A percentile compares a stretch with the other conserved stretches of the same genome.
phyloP scores from a whole-genome alignment of 2,329 filamentous ascomycete genomes.

The Nigrograna mackinnonii region DNA sequence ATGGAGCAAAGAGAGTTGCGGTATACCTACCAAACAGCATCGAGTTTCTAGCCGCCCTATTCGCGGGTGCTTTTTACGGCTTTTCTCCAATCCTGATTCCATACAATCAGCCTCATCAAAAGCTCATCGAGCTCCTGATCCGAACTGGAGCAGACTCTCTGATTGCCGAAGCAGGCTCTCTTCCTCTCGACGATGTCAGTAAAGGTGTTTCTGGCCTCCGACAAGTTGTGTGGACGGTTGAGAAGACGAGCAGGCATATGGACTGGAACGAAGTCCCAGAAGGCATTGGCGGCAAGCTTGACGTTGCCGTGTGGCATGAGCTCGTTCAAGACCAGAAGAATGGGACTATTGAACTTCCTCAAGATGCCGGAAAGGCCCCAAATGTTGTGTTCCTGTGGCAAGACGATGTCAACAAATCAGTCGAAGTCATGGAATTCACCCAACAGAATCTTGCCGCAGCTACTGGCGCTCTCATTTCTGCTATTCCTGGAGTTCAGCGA shows the following conservation, averaged over 20 bases:
- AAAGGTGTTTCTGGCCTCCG: slow-evolving; percentile 70
- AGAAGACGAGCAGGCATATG: slow-evolving; percentile 87
- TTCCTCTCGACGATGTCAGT: slow-evolving; percentile 76
- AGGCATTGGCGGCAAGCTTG: slow-evolving; percentile 72
- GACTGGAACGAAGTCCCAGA: slow-evolving; percentile 91
- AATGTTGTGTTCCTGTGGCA: slow-evolving; percentile 69
- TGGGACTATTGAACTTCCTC: slow-evolving; percentile 66
- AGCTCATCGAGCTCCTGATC: slow-evolving; percentile 72
- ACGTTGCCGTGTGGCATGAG: slow-evolving; percentile 92
- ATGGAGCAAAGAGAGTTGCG: slow-evolving; percentile 73
- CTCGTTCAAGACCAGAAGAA: slow-evolving; percentile 68
- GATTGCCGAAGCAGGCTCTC: slow-evolving; percentile 81
- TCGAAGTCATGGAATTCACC: slow-evolving; percentile 79
- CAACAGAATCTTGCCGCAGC: slow-evolving; percentile 87
- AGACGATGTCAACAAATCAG: slow-evolving; percentile 49
- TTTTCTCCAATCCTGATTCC: slow-evolving; percentile 84
- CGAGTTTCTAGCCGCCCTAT: slow-evolving; percentile 80
- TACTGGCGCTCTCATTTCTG: slow-evolving; percentile 75
- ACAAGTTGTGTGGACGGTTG: slow-evolving; percentile 89
- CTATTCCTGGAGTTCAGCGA: slow-evolving; percentile 75
- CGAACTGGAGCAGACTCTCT: slow-evolving; percentile 78
- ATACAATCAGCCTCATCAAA: slow-evolving; percentile 73
- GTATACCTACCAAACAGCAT: slow-evolving; percentile 92
- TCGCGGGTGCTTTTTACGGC: slow-evolving; percentile 87
- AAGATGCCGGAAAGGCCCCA: slow-evolving; percentile 56